Base-by-base conservation (phyloP, 768 basidiomycete species). In the Cystoderma amianthinum region DNA sequence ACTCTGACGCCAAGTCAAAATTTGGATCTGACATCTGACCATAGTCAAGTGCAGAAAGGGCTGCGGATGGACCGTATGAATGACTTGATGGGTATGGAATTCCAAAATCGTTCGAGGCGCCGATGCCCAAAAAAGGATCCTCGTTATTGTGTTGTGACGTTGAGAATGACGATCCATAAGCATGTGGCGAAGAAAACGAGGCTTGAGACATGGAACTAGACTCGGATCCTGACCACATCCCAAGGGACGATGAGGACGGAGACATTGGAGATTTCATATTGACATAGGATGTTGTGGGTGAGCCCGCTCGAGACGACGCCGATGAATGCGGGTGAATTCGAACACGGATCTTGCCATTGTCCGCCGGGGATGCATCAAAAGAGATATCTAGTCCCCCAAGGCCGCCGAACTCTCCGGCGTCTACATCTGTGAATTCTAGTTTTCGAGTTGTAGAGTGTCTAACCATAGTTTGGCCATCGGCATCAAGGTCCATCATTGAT, bases 261-360 rank as follows among this genome's bases (percentile, higher is more conserved):
- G 54, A 45, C 11, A 46, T 13, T 21, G 48, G 25, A 25, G 46
- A 36, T 19, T 54, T 56, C 16, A 57, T 41, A 32, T 49, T 53
- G 38, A 52, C 44, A 15, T 46, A 49, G 15, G 47, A 43, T 3
- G 44, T 39, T 22, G 47, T 48, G 21, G 63, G 65, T 10, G 67
- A 68, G 9, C 59, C 51, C 16, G 64, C 66, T 39, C 69, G 58
- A 32, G 59, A 68, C 17, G 71, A 69, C 12, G 64, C 55, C 48
- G 72, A 63, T 3, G 77, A 65, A 5, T 76, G 66, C 33, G 80
- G 75, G 50, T 85, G 80, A 48, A 86, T 84, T 48, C 79, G 72
- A 32, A 86, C 82, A 39, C 79, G 80, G 49, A 85, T 81, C 61
- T 77, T 82, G 44, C 84, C 81, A 53, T 82, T 75, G 48, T 81